phyloP scores from a whole-genome alignment of 1,139 yeast genomes.

The Suzukiozyma palmioleophila region DNA sequence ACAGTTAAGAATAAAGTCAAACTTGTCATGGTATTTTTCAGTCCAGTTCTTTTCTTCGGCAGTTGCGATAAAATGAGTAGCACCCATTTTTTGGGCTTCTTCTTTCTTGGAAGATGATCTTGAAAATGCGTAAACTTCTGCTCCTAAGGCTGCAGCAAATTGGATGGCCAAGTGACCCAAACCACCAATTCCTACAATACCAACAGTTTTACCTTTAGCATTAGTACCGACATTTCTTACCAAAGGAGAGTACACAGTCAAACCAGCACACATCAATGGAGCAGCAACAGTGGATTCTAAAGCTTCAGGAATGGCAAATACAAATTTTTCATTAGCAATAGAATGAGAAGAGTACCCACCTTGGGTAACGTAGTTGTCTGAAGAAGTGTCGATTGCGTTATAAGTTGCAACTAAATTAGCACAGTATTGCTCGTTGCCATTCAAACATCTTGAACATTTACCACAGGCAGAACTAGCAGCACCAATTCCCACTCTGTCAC shows the following conservation, averaged over 20 bases:
- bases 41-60: constrained; percentile 34
- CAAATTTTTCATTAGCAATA: constrained; percentile 50
- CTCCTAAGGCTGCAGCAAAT: constrained; percentile 40
- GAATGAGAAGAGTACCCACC: constrained; percentile 63
- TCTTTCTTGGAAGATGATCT: constrained; percentile 32
- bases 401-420: constrained; percentile 39
- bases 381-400: constrained; percentile 28
- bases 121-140: constrained; percentile 38
- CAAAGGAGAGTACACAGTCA: constrained; percentile 59
- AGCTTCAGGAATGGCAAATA: constrained; percentile 54
- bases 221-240: constrained; percentile 27
- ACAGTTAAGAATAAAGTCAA: constrained; percentile 49
- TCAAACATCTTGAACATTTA: constrained; percentile 43
- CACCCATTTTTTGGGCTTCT: constrained; percentile 35
- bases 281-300: constrained; percentile 48
- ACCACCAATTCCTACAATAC: constrained; percentile 46
- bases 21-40: constrained; percentile 23
- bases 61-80: constrained; percentile 37
- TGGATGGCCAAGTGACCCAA: constrained; percentile 42
- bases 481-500: constrained; percentile 63
- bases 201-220: constrained; percentile 37
- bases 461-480: constrained; percentile 49
- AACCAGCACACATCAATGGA: constrained; percentile 66
- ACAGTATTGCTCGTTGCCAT: constrained; percentile 51
- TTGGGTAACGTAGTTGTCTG: constrained; percentile 38